phyloP scores from a whole-genome alignment of 805 yeast species.

The Sugiyamaella floridensis region DNA sequence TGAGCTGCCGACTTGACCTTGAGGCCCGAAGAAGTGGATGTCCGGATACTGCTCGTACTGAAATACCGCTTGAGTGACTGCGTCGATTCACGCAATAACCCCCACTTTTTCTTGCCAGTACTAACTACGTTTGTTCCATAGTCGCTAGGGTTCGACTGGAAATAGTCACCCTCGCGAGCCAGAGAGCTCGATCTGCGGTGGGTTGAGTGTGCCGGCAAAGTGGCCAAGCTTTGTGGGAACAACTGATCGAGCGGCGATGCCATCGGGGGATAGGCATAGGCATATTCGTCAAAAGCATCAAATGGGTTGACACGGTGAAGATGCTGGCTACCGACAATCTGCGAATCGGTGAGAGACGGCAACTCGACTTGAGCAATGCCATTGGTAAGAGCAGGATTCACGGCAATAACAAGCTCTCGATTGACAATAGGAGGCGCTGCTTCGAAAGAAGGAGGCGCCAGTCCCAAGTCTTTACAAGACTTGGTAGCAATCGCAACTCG shows the following conservation, averaged over 20 bases:
- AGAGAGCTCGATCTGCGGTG: background rate
- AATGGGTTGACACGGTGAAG: slow-evolving; percentile 27
- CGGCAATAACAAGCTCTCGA: slow-evolving; percentile 22
- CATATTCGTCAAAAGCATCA: slow-evolving; percentile 34
- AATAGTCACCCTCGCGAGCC: background rate
- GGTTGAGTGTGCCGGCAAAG: background rate
- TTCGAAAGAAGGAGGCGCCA: slow-evolving; percentile 13
- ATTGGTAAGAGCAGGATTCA: slow-evolving; percentile 17
- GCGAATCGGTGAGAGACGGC: background rate
- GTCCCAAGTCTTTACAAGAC: slow-evolving; percentile 8
- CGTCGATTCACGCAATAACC: slow-evolving; percentile 1
- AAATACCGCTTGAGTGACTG: slow-evolving; percentile 5
- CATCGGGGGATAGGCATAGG: slow-evolving; percentile 26
- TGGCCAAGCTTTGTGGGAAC: background rate
- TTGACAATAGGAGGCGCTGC: slow-evolving; percentile 29
- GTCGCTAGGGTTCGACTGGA: background rate
- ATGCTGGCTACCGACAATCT: slow-evolving; percentile 10
- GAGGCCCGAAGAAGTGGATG: background rate
- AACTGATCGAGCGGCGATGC: slow-evolving; percentile 13
- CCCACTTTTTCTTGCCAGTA: slow-evolving; percentile 8
- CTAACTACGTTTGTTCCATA: background rate
- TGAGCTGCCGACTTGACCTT: background rate
- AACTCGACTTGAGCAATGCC: background rate
- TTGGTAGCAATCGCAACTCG: slow-evolving; percentile 9
- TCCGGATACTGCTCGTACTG: background rate